A percentile compares a stretch with the other conserved stretches of the same genome.
These are phyloP conservation scores for Apiotrichum laibachii DNA, from an alignment of 1,284 basidiomycete species.

Conservation along the genomic window DNA sequence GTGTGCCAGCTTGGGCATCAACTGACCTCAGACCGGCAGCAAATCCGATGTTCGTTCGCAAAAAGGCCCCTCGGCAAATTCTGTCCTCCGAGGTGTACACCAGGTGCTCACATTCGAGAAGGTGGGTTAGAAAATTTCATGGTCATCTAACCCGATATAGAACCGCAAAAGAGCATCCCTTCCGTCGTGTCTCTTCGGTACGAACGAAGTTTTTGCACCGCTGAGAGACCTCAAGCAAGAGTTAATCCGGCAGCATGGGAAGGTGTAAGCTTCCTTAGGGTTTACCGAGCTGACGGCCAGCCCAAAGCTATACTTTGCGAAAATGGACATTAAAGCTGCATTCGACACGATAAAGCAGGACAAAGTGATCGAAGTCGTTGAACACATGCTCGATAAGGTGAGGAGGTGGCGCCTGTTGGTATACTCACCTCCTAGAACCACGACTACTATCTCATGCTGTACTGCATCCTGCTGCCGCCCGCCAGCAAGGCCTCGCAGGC, in stretches of 20 bases:
- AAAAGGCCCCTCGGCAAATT: slow-evolving; percentile 56
- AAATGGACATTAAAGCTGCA: slow-evolving; percentile 90
- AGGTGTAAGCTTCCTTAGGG: slow-evolving; percentile 57
- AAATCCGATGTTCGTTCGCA: background rate
- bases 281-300: slow-evolving; percentile 50
- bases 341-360: slow-evolving; percentile 95
- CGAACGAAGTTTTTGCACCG: slow-evolving; percentile 72
- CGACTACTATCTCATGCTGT: slow-evolving; percentile 41
- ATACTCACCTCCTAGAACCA: slow-evolving; percentile 25
- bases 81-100: slow-evolving; percentile 76
- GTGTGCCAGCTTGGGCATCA: too few species aligned
- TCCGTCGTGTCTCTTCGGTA: slow-evolving; percentile 77
- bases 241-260: slow-evolving; percentile 55
- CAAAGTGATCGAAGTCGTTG: slow-evolving; percentile 75
- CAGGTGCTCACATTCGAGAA: slow-evolving; percentile 82
- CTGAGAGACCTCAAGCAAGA: slow-evolving; percentile 68
- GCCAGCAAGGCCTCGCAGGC: slow-evolving; percentile 37
- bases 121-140: slow-evolving; percentile 56
- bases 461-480: slow-evolving; percentile 40
- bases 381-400: slow-evolving; percentile 70
- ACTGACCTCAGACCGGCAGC: background rate
- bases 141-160: slow-evolving; percentile 52
- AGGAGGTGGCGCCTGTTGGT: slow-evolving; percentile 2
- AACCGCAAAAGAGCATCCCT: slow-evolving; percentile 62
- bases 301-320: slow-evolving; percentile 87